phyloP scores from a whole-genome alignment of 1,284 basidiomycete genomes.

The Puccinia hordei region DNA sequence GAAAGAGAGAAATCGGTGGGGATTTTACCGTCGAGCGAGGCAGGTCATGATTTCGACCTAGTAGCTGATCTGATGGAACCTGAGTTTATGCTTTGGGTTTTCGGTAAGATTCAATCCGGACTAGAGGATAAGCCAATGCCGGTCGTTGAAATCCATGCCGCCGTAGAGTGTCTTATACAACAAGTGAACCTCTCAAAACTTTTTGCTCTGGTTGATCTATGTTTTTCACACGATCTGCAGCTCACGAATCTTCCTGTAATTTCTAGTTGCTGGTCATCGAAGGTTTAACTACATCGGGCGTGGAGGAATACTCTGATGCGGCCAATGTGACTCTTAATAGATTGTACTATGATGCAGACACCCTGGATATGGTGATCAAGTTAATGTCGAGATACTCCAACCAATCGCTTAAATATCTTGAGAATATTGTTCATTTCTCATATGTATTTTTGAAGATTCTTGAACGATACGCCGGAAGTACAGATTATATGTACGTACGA shows the following conservation, averaged over 20 bases:
- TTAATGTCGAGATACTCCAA: conserved; percentile 75
- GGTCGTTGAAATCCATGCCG: conserved; percentile 92
- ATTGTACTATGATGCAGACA: conserved; percentile 87
- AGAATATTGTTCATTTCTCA: conserved; percentile 77
- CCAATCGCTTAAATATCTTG: conserved; percentile 72
- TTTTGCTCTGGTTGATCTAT: background rate
- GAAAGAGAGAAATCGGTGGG: conserved; percentile 55
- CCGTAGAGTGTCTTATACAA: conserved; percentile 86
- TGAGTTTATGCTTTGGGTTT: conserved; percentile 81
- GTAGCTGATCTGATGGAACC: conserved; percentile 82
- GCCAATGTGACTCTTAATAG: conserved; percentile 80
- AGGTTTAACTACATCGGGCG: conserved; percentile 63
- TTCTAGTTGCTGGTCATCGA: conserved; percentile 75
- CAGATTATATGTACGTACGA: conserved; percentile 73
- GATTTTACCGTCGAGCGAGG: conserved; percentile 54
- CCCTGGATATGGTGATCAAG: conserved; percentile 79
- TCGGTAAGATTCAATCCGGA: conserved; percentile 80
- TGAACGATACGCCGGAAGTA: conserved; percentile 77
- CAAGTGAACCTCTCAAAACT: conserved; percentile 62
- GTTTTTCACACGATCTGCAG: background rate
- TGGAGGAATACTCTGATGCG: conserved; percentile 70
- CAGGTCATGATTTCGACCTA: conserved; percentile 70
- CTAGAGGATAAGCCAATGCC: conserved; percentile 87
- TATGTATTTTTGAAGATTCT: conserved; percentile 81
- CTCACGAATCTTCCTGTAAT: background rate